phyloP scores from a whole-genome alignment of 768 basidiomycete species.

The Royoungia palumana region DNA sequence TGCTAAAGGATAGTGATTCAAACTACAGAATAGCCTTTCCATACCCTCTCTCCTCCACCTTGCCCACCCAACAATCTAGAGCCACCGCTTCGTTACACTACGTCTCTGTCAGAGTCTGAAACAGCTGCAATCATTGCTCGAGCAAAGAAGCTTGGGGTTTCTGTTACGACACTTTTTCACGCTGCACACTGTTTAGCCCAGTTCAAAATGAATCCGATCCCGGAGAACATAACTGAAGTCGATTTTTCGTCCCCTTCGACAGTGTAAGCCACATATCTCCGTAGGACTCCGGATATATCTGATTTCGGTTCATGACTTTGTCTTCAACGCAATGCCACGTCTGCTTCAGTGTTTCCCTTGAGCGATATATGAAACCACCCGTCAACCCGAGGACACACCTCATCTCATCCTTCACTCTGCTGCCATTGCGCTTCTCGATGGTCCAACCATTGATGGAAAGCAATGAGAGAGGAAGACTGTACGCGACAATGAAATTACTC shows the following conservation, averaged over 20 bases:
- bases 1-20: background rate
- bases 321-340: too few relatives aligned
- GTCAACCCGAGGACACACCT: constrained; percentile 18
- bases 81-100: constrained; percentile 5
- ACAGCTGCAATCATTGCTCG: constrained; percentile 9
- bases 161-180: constrained; percentile 17
- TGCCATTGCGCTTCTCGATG: constrained; percentile 21
- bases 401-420: constrained; percentile 10
- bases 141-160: constrained; percentile 10
- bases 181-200: constrained; percentile 23
- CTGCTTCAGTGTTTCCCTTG: background rate
- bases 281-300: too few relatives aligned
- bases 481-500: constrained; percentile 9
- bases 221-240: constrained; percentile 8
- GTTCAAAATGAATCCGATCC: constrained; percentile 20
- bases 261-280: constrained; percentile 7
- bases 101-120: constrained; percentile 3
- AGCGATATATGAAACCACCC: constrained; percentile 17
- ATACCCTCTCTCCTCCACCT: constrained; percentile 7
- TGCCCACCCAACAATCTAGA: constrained; percentile 7
- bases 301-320: background rate
- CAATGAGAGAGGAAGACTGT: constrained; percentile 9
- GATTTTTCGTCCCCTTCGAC: constrained; percentile 10
- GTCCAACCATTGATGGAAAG: constrained; percentile 1
- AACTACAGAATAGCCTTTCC: constrained; percentile 4